These are phyloP conservation scores for Psilocybe sp. DNA, from an alignment of 768 basidiomycete genomes.

Conservation along the genomic window DNA sequence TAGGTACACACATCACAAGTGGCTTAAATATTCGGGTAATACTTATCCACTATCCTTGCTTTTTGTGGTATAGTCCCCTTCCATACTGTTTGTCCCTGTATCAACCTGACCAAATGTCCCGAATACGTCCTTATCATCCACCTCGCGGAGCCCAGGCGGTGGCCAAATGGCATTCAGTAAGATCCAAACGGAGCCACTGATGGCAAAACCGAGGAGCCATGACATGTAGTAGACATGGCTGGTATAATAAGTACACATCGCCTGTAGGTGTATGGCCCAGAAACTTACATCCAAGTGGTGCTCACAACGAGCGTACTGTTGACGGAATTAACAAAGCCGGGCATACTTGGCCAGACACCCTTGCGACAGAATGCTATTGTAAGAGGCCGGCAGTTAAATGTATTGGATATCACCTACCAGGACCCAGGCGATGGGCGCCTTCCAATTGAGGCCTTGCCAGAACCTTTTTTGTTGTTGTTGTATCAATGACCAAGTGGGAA, in stretches of 20 bases:
- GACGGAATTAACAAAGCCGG: constrained; percentile 23
- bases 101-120: constrained; percentile 13
- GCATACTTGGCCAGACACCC: constrained; percentile 28
- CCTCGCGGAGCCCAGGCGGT: neutral
- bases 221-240: constrained; percentile 25
- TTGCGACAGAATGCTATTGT: neutral
- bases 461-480: constrained; percentile 9
- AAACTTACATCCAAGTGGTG: constrained; percentile 21
- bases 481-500: neutral
- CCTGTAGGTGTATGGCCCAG: neutral
- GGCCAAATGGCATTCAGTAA: neutral
- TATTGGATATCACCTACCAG: constrained; percentile 13
- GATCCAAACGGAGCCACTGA: neutral
- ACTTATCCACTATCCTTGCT: no score
- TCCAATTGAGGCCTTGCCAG: constrained; percentile 19
- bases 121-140: neutral
- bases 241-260: neutral
- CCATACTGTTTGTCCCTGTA: no score
- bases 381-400: neutral
- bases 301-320: constrained; percentile 14
- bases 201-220: constrained; percentile 19
- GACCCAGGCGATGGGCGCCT: constrained; percentile 22
- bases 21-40: no score
- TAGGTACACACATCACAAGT: no score
- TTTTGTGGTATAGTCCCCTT: no score